phyloP scores from a whole-genome alignment of 192 early-diverging fungal species.

The Powellomyces hirtus region DNA sequence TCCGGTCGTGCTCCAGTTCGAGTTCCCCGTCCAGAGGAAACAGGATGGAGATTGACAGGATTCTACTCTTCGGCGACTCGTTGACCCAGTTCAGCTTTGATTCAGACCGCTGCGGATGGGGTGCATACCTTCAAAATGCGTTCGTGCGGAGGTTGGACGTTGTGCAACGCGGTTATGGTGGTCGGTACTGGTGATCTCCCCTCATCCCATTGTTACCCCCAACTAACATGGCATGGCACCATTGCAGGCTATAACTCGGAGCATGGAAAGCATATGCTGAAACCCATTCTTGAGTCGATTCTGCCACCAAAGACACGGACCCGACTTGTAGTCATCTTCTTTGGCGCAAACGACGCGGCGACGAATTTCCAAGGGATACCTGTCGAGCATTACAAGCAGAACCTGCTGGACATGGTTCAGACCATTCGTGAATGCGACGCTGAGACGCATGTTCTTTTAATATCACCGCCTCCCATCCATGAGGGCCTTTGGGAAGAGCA shows the following conservation, averaged over 20 bases:
- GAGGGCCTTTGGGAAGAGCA: slow-evolving; percentile 45
- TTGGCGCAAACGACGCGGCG: slow-evolving; percentile 81
- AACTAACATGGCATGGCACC: not conserved
- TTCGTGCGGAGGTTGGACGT: slow-evolving; percentile 75
- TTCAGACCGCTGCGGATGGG: slow-evolving; percentile 42
- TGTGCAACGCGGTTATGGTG: slow-evolving; percentile 78
- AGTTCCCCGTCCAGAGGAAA: no score
- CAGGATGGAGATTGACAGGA: slow-evolving; percentile 24
- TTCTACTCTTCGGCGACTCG: slow-evolving; percentile 43
- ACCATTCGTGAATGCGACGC: slow-evolving; percentile 59
- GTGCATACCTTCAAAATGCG: slow-evolving; percentile 42
- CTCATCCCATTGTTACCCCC: not conserved
- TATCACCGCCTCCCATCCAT: slow-evolving; percentile 71
- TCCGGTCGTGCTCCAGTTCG: no score
- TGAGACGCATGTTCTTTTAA: slow-evolving; percentile 59
- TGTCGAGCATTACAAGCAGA: slow-evolving; percentile 54
- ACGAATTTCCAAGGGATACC: slow-evolving; percentile 56
- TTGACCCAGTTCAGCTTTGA: slow-evolving; percentile 32
- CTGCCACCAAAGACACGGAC: slow-evolving; percentile 21
- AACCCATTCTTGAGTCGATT: slow-evolving; percentile 46
- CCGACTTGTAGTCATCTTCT: slow-evolving; percentile 67
- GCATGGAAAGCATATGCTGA: slow-evolving; percentile 52
- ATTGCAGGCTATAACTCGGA: slow-evolving; percentile 69
- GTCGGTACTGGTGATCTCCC: slow-evolving; percentile 15
- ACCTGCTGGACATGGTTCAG: slow-evolving; percentile 61